These are phyloP conservation scores for Candida lessepsii DNA, from an alignment of 805 yeast genomes.

Conservation along the genomic window DNA sequence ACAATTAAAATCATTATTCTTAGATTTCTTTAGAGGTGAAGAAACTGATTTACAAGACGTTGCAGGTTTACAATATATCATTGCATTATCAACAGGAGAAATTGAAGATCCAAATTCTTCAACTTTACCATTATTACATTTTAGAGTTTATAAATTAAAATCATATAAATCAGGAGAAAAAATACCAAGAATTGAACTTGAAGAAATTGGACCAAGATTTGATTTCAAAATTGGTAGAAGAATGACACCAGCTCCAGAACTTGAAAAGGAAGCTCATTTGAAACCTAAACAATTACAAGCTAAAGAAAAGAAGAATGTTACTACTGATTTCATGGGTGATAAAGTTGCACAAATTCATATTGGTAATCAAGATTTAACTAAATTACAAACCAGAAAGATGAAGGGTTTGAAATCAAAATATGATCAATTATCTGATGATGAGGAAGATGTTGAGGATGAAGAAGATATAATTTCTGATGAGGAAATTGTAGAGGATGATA, in stretches of 20 bases:
- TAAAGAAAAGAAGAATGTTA: slow-evolving; percentile 84
- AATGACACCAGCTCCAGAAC: slow-evolving; percentile 76
- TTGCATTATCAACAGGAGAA: slow-evolving; percentile 72
- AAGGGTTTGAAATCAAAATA: slow-evolving; percentile 89
- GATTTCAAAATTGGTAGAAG: slow-evolving; percentile 91
- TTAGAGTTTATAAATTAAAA: slow-evolving; percentile 86
- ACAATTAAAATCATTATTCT: slow-evolving; percentile 82
- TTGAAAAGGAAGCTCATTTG: slow-evolving; percentile 84
- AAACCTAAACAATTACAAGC: slow-evolving; percentile 79
- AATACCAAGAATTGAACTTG: slow-evolving; percentile 89
- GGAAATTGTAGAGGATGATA: slow-evolving; percentile 14
- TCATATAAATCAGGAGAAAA: slow-evolving; percentile 82
- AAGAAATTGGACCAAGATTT: slow-evolving; percentile 93
- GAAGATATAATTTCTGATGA: slow-evolving; percentile 18
- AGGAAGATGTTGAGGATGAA: slow-evolving; percentile 20
- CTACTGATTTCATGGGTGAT: slow-evolving; percentile 88
- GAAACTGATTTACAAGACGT: slow-evolving; percentile 82
- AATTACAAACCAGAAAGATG: slow-evolving; percentile 96
- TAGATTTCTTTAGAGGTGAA: slow-evolving; percentile 90
- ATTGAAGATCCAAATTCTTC: slow-evolving; percentile 73
- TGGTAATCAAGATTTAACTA: slow-evolving; percentile 89
- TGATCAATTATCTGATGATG: slow-evolving; percentile 69
- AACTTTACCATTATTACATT: slow-evolving; percentile 75
- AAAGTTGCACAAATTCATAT: slow-evolving; percentile 95
- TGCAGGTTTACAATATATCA: slow-evolving; percentile 90